phyloP scores from a whole-genome alignment of 1,284 basidiomycete species.

The Phylloporus sp. region DNA sequence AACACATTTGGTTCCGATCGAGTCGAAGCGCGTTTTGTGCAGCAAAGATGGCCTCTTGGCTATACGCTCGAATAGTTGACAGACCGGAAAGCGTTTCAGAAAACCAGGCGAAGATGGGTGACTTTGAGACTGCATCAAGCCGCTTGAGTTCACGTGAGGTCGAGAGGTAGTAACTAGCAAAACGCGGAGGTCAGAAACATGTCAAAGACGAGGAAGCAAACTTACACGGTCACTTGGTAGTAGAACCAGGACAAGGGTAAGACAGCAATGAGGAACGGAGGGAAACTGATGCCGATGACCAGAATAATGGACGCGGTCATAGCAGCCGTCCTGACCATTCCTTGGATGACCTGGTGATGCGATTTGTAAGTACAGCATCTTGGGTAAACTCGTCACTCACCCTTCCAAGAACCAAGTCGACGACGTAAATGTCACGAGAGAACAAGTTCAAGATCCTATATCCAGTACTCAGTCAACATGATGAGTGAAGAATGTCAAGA shows the following conservation, averaged over 20 bases:
- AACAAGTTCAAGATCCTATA: constrained; percentile 83
- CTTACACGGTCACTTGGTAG: constrained; percentile 76
- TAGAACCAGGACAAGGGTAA: constrained; percentile 83
- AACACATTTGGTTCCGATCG: constrained; percentile 87
- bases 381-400: constrained; percentile 42
- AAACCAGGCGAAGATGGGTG: constrained; percentile 92
- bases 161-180: constrained; percentile 82
- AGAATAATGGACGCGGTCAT: constrained; percentile 77
- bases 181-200: background rate
- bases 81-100: constrained; percentile 88
- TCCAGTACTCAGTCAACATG: too few relatives aligned
- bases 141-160: constrained; percentile 93
- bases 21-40: constrained; percentile 81
- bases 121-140: constrained; percentile 88
- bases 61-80: constrained; percentile 86
- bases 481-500: background rate
- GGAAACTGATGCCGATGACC: constrained; percentile 84
- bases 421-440: constrained; percentile 91
- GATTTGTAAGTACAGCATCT: background rate
- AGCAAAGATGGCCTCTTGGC: constrained; percentile 78
- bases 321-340: constrained; percentile 68
- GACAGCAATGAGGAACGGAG: constrained; percentile 81
- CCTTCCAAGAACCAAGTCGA: constrained; percentile 83
- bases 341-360: constrained; percentile 64
- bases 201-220: constrained; percentile 12